Base-by-base conservation (phyloP, 2,329 filamentous ascomycete species). In the Fusarium decemcellulare region DNA sequence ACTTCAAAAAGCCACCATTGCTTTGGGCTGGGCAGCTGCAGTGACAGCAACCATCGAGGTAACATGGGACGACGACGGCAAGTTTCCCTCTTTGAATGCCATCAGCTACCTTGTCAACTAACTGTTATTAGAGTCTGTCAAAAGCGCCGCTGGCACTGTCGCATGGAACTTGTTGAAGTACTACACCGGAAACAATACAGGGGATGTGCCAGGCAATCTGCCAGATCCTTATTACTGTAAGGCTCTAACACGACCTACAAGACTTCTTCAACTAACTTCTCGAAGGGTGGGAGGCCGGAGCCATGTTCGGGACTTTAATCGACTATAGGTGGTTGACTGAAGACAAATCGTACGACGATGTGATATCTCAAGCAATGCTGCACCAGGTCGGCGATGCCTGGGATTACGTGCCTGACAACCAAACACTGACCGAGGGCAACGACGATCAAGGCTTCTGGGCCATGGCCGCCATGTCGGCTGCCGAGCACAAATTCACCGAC, bases 361-460 rank as follows among this genome's bases (percentile, higher is more conserved):
- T 88, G 37, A 87, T 87, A 2, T 84, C 80, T 16, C 83, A 91
- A 74, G 90, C 86, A 2, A 74, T 93, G 72, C 72, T 88, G 8
- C 88, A 90, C 73, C 91, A 92, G 76, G 84, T 82, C 36, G 88
- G 89, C 40, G 79, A 84, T n/a, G 84, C 88, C 65, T 74, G 77
- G 12, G 87, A 92, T 76, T 92, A 85, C 76, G 91, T 92, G 89
- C 91, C 91, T 4, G 75, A 78, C n/a, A 91, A 91, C 78, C 89
- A 91, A 77, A 90, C 88, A 8, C 79, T 82, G 50, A 86, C 85
- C 2, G 79, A 86, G 65, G 91, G 91, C 68, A 93, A 93, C 79
- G 92, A 94, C 68, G 92, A 93, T 72, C 92, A 93, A 78, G 91
- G 92, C 7, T 95, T 96, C 80, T 97, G 93, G 93, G 92, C 88